Conservation (phyloP, 164 flowering plant genomes). For the Buxus sempervirens region DNA sequence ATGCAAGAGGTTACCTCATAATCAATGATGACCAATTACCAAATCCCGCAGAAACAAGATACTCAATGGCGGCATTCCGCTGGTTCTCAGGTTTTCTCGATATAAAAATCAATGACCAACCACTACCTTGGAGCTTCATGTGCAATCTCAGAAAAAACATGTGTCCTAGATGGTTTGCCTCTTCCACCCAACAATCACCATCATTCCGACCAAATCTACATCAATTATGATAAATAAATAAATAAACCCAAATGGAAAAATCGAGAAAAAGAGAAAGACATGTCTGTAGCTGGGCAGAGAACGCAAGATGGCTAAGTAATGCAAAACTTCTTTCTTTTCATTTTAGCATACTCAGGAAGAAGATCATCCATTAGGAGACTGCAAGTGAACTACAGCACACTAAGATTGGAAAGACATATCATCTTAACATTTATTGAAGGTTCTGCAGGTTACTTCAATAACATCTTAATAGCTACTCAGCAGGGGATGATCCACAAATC, state of each 20-base stretch:
- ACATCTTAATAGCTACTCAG: too few species aligned
- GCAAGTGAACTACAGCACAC: too few species aligned
- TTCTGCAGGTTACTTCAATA: too few species aligned
- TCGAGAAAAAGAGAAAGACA: too few species aligned
- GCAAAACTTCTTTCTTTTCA: too few species aligned
- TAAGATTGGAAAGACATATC: too few species aligned
- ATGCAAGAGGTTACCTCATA: constrained; percentile 37
- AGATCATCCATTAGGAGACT: too few species aligned
- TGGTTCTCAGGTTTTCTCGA: constrained; percentile 45
- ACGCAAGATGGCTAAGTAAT: too few species aligned
- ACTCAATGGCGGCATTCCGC: constrained; percentile 32
- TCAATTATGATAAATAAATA: background rate
- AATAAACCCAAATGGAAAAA: too few species aligned
- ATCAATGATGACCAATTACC: constrained; percentile 54
- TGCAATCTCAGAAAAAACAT: constrained; percentile 25
- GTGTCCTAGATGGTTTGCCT: constrained; percentile 23
- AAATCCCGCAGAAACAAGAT: constrained; percentile 45
- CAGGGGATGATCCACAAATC: too few species aligned
- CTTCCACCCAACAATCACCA: constrained; percentile 20
- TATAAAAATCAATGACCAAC: constrained; percentile 51
- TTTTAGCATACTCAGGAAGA: too few species aligned
- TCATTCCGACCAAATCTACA: constrained; percentile 23
- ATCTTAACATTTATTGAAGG: too few species aligned
- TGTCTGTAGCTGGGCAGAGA: background rate
- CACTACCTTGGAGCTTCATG: constrained; percentile 36